These are phyloP conservation scores for Catunica adiposa DNA, from an alignment of 2,329 filamentous ascomycete species.

Conservation along the genomic window DNA sequence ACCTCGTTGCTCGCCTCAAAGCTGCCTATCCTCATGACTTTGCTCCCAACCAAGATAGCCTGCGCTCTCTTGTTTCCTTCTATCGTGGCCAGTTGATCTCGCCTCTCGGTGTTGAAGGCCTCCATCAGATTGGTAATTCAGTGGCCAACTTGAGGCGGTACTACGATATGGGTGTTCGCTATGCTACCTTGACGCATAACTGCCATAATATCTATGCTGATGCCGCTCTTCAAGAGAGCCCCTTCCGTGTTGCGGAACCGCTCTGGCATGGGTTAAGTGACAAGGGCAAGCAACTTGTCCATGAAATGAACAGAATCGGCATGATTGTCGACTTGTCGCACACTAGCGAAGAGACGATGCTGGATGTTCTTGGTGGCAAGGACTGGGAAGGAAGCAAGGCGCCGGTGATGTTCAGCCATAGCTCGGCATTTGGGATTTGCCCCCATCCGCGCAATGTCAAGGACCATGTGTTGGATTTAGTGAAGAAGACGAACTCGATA, in stretches of 20 bases:
- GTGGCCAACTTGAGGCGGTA: slow-evolving; percentile 59
- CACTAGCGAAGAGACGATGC: slow-evolving; percentile 61
- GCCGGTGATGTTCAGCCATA: slow-evolving; percentile 80
- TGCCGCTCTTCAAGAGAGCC: slow-evolving; percentile 49
- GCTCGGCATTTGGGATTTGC: slow-evolving; percentile 63
- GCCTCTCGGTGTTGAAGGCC: slow-evolving; percentile 65
- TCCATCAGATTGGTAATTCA: slow-evolving; percentile 87
- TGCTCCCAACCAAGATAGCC: slow-evolving; percentile 44
- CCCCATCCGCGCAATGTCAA: slow-evolving; percentile 83
- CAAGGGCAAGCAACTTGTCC: slow-evolving; percentile 50
- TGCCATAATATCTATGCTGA: slow-evolving; percentile 86
- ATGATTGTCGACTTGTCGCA: slow-evolving; percentile 89
- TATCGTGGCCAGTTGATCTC: slow-evolving; percentile 50
- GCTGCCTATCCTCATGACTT: slow-evolving; percentile 51
- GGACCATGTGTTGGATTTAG: slow-evolving; percentile 62
- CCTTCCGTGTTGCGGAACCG: slow-evolving; percentile 35
- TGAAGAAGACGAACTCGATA: slow-evolving; percentile 55
- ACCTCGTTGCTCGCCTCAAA: slow-evolving; percentile 50
- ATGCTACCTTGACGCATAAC: slow-evolving; percentile 81
- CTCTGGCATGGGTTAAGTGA: slow-evolving; percentile 57
- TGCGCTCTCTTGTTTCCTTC: slow-evolving; percentile 46
- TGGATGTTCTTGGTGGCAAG: slow-evolving; percentile 53
- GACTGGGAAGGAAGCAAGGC: slow-evolving; percentile 58
- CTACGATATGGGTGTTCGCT: slow-evolving; percentile 64
- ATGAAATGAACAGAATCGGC: slow-evolving; percentile 86